phyloP scores from a whole-genome alignment of 2,329 filamentous ascomycete species.

The Fusarium multiceps region DNA sequence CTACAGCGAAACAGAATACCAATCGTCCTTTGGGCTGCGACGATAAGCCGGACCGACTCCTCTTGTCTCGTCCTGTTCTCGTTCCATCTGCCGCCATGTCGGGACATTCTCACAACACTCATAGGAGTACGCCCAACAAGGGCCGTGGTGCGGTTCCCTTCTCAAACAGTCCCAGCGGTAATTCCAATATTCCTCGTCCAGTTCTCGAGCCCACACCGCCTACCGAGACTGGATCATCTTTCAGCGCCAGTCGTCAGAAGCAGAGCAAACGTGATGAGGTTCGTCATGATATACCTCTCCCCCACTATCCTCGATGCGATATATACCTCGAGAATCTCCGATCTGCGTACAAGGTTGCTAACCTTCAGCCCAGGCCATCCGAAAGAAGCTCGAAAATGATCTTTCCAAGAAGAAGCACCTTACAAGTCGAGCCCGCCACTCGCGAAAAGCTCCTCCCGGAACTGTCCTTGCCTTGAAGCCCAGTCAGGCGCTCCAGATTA shows the following conservation, averaged over 20 bases:
- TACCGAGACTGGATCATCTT: slow-evolving; percentile 72
- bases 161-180: slow-evolving; percentile 66
- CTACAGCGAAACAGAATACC: slow-evolving; percentile 30
- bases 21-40: slow-evolving; percentile 36
- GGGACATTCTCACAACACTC: slow-evolving; percentile 61
- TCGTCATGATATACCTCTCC: slow-evolving; percentile 51
- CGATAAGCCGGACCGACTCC: slow-evolving; percentile 34
- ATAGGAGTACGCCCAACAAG: slow-evolving; percentile 77
- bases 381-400: slow-evolving; percentile 95
- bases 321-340: slow-evolving; percentile 29
- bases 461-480: slow-evolving; percentile 96
- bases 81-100: slow-evolving; percentile 59
- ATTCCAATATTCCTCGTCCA: slow-evolving; percentile 78
- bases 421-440: slow-evolving; percentile 80
- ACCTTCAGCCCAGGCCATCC: slow-evolving; percentile 78
- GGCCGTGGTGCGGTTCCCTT: slow-evolving; percentile 69
- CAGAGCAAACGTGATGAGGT: slow-evolving; percentile 99
- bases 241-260: slow-evolving; percentile 95
- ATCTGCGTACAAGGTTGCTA: slow-evolving; percentile 17
- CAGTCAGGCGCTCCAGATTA: slow-evolving; percentile 96
- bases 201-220: slow-evolving; percentile 68
- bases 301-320: slow-evolving; percentile 5
- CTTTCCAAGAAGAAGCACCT: slow-evolving; percentile 96
- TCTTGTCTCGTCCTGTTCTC: slow-evolving; percentile 30
- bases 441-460: slow-evolving; percentile 93